These are phyloP conservation scores for Trichoderma breve DNA, from an alignment of 2,329 filamentous ascomycete species.

Conservation along the genomic window DNA sequence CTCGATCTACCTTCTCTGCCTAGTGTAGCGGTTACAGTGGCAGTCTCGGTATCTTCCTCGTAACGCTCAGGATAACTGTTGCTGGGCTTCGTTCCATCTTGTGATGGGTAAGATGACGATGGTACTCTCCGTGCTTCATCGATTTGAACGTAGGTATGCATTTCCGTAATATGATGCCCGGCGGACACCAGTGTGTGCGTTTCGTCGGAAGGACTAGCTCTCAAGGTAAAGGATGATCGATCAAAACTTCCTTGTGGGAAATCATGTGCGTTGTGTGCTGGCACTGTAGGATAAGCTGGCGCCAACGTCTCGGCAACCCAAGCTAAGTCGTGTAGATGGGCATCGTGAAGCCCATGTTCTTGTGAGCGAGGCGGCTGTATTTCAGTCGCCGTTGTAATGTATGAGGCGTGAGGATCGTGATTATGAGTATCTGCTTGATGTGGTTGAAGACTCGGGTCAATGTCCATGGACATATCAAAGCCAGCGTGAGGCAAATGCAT, in stretches of 20 bases:
- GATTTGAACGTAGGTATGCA: not conserved
- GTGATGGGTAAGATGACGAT: not conserved
- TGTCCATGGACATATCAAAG: constrained; percentile 14
- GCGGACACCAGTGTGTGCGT: not conserved
- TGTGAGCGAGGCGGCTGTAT: not conserved
- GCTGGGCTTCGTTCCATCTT: not conserved
- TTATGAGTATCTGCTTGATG: not conserved
- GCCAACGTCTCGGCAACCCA: constrained; percentile 2
- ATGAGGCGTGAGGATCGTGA: not conserved
- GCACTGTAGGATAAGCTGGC: not conserved
- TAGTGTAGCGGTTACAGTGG: constrained; percentile 8
- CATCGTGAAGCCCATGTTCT: not conserved
- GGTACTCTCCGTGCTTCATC: not conserved
- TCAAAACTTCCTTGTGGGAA: not conserved
- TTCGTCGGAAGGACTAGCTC: constrained; percentile 1
- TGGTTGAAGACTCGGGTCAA: constrained; percentile 24
- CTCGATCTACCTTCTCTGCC: constrained; percentile 13
- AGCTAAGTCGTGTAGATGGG: not conserved
- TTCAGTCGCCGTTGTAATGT: not conserved
- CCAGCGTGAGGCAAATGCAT: not conserved
- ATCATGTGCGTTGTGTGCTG: not conserved
- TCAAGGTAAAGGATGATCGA: constrained; percentile 8
- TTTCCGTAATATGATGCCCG: not conserved
- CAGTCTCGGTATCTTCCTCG: constrained; percentile 15
- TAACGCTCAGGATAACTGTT: not conserved